Conservation (phyloP, 2,329 filamentous ascomycete species). For the Fusarium sp. region DNA sequence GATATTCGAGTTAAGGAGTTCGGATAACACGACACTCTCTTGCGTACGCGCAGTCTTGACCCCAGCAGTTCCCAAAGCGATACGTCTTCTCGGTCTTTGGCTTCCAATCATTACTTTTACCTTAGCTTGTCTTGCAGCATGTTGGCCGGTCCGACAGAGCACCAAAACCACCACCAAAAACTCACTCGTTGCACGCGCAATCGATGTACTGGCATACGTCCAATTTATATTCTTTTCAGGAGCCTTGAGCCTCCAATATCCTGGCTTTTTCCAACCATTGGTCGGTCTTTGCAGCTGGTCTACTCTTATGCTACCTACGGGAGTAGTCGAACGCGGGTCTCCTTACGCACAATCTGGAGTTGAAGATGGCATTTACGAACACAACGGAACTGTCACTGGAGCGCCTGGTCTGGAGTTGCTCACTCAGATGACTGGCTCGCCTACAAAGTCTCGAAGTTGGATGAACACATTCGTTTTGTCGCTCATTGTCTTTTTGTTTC, state of each 20-base stretch:
- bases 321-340: conserved; percentile 36
- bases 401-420: conserved; percentile 70
- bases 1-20: neutral
- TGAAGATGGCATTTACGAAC: conserved; percentile 70
- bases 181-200: conserved; percentile 10
- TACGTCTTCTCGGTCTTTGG: conserved; percentile 25
- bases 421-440: conserved; percentile 75
- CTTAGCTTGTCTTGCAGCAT: conserved; percentile 6
- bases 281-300: conserved; percentile 77
- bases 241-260: conserved; percentile 75
- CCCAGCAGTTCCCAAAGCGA: neutral
- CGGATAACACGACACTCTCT: neutral
- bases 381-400: conserved; percentile 70
- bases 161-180: neutral
- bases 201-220: conserved; percentile 76
- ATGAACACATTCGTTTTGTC: conserved; percentile 75
- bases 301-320: conserved; percentile 67
- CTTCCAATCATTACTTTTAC: conserved; percentile 12
- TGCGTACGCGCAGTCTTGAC: conserved; percentile 11
- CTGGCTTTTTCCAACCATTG: conserved; percentile 78
- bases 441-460: conserved; percentile 73
- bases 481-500: conserved; percentile 66
- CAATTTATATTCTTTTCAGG: conserved; percentile 80
- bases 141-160: neutral
- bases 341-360: conserved; percentile 46